Percentiles rank a stretch among this genome's conserved stretches.
Conservation (phyloP, 2,329 filamentous ascomycete species). For the Dothiorella sarmentorum region DNA sequence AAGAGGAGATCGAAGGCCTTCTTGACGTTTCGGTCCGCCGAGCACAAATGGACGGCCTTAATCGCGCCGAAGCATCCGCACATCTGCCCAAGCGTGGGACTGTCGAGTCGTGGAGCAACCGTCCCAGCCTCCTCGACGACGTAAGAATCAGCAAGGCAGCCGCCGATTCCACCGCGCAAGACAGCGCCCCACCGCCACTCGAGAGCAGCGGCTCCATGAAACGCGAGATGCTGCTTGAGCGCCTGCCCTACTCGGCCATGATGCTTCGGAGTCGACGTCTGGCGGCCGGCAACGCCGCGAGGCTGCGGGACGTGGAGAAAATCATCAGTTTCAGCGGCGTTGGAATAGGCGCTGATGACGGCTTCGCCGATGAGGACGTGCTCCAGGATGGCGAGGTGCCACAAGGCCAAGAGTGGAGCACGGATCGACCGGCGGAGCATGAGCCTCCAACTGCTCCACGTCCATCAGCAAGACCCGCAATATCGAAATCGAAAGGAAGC, state of each 20-base stretch:
- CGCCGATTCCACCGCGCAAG: background rate
- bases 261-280: slow-evolving; percentile 48
- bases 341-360: slow-evolving; percentile 23
- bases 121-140: background rate
- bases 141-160: background rate
- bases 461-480: slow-evolving; percentile 23
- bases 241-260: slow-evolving; percentile 77
- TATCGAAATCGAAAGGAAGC: slow-evolving; percentile 23
- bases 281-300: slow-evolving; percentile 25
- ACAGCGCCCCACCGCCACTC: slow-evolving; percentile 33
- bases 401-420: slow-evolving; percentile 40
- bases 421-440: slow-evolving; percentile 36
- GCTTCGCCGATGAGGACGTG: slow-evolving; percentile 29
- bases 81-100: slow-evolving; percentile 20
- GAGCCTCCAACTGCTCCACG: slow-evolving; percentile 24
- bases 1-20: slow-evolving; percentile 74
- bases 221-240: slow-evolving; percentile 74
- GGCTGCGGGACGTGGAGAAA: slow-evolving; percentile 60
- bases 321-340: slow-evolving; percentile 66
- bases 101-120: slow-evolving; percentile 37
- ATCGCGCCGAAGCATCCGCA: slow-evolving; percentile 23
- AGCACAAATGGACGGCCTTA: slow-evolving; percentile 43
- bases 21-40: slow-evolving; percentile 67
- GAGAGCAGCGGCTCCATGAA: slow-evolving; percentile 64
- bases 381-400: slow-evolving; percentile 18